Conservation (phyloP, 176 grass and related monocot genomes). For the Aegilops bicornis region DNA sequence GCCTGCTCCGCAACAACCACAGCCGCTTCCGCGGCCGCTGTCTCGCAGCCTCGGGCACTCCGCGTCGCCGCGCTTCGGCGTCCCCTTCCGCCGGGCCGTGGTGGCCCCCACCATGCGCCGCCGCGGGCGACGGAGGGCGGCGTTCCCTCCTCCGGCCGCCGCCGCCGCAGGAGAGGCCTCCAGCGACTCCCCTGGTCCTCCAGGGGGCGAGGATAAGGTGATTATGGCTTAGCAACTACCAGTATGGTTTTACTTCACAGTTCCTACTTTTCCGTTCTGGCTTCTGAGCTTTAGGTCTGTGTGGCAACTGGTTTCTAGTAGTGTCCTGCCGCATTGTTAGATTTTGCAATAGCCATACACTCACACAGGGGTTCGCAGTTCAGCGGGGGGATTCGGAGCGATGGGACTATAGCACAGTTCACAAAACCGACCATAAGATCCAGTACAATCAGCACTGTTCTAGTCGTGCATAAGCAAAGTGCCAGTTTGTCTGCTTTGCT, state of each 20-base stretch:
- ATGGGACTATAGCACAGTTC: too few species aligned
- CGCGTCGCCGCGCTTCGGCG: neutral
- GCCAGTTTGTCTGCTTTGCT: neutral
- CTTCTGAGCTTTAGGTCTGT: neutral
- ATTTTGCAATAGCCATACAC: neutral
- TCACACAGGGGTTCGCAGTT: neutral
- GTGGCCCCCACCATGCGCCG: slow-evolving; percentile 35
- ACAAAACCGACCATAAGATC: too few species aligned
- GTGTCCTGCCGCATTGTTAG: neutral
- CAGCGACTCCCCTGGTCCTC: neutral
- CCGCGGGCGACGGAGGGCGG: slow-evolving; percentile 23
- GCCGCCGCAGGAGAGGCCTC: slow-evolving; percentile 5
- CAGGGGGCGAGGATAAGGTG: slow-evolving; percentile 44
- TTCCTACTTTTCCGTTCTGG: too few species aligned
- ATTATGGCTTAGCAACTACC: neutral
- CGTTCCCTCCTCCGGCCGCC: neutral
- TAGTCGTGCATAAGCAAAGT: neutral
- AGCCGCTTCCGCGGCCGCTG: neutral
- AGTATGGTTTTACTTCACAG: too few species aligned
- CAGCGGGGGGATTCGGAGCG: neutral
- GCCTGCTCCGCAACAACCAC: neutral
- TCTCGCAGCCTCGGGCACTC: neutral
- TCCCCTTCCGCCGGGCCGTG: neutral
- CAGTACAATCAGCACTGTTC: neutral
- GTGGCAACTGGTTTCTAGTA: neutral